A percentile compares a stretch with the other conserved stretches of the same genome.
Evolutionary conservation across 2,329 filamentous ascomycete genomes (phyloP).

Genomic region (Didymella pomorum): DNA sequence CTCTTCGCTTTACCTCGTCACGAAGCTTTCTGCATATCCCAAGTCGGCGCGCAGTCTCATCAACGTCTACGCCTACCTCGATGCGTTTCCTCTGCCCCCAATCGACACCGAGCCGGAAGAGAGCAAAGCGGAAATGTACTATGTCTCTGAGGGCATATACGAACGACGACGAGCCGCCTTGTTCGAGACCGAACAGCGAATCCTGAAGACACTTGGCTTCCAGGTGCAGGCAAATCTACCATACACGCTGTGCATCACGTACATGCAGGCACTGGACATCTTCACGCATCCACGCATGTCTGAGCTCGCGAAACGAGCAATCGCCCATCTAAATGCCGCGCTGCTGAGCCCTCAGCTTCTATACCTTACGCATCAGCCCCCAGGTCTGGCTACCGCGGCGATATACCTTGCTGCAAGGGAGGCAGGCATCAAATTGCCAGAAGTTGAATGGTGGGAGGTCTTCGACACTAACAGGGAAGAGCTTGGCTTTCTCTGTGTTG

Average conservation of each 20-base stretch:
- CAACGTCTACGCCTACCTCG: conserved; percentile 84
- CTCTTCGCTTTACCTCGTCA: conserved; percentile 78
- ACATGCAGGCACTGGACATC: conserved; percentile 86
- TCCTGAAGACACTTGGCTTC: conserved; percentile 80
- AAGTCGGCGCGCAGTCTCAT: conserved; percentile 80
- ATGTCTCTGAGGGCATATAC: conserved; percentile 77
- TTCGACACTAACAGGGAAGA: conserved; percentile 97
- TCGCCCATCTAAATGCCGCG: conserved; percentile 85
- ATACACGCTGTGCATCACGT: conserved; percentile 86
- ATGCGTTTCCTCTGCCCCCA: conserved; percentile 66
- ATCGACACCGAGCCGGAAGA: conserved; percentile 58
- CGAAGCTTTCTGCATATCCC: conserved; percentile 82
- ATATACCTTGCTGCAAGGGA: conserved; percentile 91
- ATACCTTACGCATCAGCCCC: conserved; percentile 91
- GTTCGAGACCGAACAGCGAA: conserved; percentile 76
- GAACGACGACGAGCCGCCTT: conserved; percentile 67
- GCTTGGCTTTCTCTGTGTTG: conserved; percentile 89
- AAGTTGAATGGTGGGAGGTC: conserved; percentile 94
- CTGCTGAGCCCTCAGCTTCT: conserved; percentile 87
- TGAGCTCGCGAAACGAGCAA: conserved; percentile 68
- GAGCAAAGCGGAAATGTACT: conserved; percentile 52
- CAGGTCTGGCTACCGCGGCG: conserved; percentile 82
- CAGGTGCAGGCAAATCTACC: conserved; percentile 86
- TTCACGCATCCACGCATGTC: conserved; percentile 56
- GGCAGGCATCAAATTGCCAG: conserved; percentile 77